Evolutionary conservation across 1,139 yeast genomes (phyloP).

Genomic region (Debaryomyces sp.): DNA sequence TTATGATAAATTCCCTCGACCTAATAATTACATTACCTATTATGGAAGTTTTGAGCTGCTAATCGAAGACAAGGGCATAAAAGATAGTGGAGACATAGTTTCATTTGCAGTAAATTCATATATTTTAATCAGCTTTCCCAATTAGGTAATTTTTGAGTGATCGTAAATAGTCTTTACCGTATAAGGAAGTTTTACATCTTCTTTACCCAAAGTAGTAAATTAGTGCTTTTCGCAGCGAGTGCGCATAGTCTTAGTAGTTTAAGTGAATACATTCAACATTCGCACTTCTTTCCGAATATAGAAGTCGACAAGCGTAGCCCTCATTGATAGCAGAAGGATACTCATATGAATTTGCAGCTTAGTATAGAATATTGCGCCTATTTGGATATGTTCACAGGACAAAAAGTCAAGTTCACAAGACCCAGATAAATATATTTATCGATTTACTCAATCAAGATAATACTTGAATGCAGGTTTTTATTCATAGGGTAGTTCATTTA

Average conservation of each 20-base stretch:
- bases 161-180: background rate
- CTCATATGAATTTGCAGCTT: background rate
- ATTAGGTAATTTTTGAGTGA: slow-evolving; percentile 15
- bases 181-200: slow-evolving; percentile 5
- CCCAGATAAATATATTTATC: background rate
- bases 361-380: background rate
- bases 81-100: slow-evolving; percentile 3
- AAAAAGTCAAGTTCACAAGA: background rate
- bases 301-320: too few relatives aligned
- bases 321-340: background rate
- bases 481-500: too few relatives aligned
- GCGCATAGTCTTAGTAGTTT: background rate
- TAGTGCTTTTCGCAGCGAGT: background rate
- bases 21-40: background rate
- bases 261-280: background rate
- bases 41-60: slow-evolving; percentile 1
- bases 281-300: slow-evolving; percentile 9
- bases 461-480: background rate
- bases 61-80: background rate
- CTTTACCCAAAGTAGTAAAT: slow-evolving; percentile 1
- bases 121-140: slow-evolving; percentile 14
- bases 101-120: slow-evolving; percentile 1
- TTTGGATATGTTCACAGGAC: background rate
- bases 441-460: background rate
- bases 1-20: background rate